Evolutionary conservation across 2,329 filamentous ascomycete species (phyloP).

Genomic region (Ceratocystis lukuohia): DNA sequence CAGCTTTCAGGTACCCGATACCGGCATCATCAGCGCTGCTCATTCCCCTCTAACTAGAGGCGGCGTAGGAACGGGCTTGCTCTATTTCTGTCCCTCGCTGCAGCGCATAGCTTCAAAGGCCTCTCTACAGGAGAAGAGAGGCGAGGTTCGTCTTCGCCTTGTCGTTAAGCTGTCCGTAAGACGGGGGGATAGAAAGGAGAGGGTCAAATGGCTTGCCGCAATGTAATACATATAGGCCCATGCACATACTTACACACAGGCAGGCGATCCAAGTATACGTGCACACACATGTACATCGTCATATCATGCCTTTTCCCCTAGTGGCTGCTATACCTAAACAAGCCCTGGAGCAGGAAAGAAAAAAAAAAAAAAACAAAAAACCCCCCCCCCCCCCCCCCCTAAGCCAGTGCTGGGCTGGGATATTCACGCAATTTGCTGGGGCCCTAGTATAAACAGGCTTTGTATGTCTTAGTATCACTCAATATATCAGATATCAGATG

Average conservation of each 20-base stretch:
- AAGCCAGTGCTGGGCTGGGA: neutral
- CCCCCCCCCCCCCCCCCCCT: no score
- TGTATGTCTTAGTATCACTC: neutral
- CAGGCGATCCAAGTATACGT: no score
- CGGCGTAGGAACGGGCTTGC: neutral
- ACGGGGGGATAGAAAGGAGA: no score
- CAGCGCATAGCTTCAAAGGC: neutral
- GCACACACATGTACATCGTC: no score
- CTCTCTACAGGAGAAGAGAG: neutral
- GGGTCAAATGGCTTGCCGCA: no score
- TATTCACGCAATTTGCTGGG: neutral
- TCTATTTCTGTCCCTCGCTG: neutral
- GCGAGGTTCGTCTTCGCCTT: neutral
- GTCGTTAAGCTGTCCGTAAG: no score
- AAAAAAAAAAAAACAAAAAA: no score
- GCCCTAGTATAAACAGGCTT: neutral
- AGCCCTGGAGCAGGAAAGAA: no score
- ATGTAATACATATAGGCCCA: no score
- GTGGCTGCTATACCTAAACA: no score
- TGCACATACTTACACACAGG: no score
- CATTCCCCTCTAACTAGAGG: neutral
- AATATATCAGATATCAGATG: conserved; percentile 6
- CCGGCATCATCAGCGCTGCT: neutral
- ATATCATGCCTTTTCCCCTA: no score
- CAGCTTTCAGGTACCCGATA: neutral